phyloP scores from a whole-genome alignment of 2,329 filamentous ascomycete genomes.

The Fusarium sp. region DNA sequence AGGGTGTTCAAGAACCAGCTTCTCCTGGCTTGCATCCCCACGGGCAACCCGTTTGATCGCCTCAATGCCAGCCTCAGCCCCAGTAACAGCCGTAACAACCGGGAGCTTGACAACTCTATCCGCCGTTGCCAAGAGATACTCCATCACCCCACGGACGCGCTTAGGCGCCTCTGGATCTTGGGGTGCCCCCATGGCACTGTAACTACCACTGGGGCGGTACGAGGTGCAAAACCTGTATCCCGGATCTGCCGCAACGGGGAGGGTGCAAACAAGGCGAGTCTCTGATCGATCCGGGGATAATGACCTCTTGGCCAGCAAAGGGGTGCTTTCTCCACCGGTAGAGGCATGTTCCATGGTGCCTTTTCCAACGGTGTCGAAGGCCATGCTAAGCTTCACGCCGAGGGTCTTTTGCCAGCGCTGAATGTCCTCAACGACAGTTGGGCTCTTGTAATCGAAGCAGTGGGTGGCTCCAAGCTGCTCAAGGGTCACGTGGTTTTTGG shows the following conservation, averaged over 20 bases:
- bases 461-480: background rate
- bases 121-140: background rate
- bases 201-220: background rate
- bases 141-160: background rate
- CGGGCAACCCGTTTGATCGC: background rate
- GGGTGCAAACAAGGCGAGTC: background rate
- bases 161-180: background rate
- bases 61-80: background rate
- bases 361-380: background rate
- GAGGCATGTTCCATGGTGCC: background rate
- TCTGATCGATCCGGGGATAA: background rate
- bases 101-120: background rate
- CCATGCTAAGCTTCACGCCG: background rate
- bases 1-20: background rate
- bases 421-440: background rate
- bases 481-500: constrained; percentile 4
- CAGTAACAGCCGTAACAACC: background rate
- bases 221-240: background rate
- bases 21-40: background rate
- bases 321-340: background rate
- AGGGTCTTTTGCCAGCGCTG: background rate
- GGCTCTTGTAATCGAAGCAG: background rate
- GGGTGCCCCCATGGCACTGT: background rate
- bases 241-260: background rate
- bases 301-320: background rate